Conservation (phyloP, 208 protist genomes). For the Trypanosoma avium region DNA sequence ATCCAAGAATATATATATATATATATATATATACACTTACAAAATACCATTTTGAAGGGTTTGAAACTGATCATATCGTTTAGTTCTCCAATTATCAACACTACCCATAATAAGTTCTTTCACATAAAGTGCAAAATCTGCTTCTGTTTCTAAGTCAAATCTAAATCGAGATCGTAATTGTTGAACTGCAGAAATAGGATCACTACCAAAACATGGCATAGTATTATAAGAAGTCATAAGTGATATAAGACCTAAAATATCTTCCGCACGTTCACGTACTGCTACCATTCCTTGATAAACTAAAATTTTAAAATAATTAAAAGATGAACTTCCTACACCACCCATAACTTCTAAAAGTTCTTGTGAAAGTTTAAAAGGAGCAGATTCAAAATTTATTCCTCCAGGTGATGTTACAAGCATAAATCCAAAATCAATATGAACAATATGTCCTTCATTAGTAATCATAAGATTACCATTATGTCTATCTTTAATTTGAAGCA, state of each 20-base stretch:
- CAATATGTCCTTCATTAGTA: conserved; percentile 80
- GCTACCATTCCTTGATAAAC: conserved; percentile 83
- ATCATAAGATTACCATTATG: conserved; percentile 97
- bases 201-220: conserved; percentile 86
- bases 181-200: conserved; percentile 50
- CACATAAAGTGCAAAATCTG: conserved; percentile 82
- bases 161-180: conserved; percentile 84
- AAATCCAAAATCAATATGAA: conserved; percentile 99
- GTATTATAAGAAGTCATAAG: conserved; percentile 87
- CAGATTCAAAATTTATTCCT: conserved; percentile 93
- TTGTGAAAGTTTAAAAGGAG: conserved; percentile 93
- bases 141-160: conserved; percentile 76
- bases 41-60: conserved; percentile 92
- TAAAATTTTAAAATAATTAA: conserved; percentile 90
- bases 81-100: conserved; percentile 92
- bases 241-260: conserved; percentile 78
- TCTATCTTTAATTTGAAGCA: conserved; percentile 94
- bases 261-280: conserved; percentile 69
- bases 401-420: conserved; percentile 96
- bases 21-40: too few relatives aligned
- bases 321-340: conserved; percentile 60
- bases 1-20: too few relatives aligned
- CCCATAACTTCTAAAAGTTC: conserved; percentile 93
- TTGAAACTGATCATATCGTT: conserved; percentile 92
- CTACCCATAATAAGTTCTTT: conserved; percentile 87